Conservation (phyloP, 2,329 filamentous ascomycete genomes). For the Leptoxyphium fumago region DNA sequence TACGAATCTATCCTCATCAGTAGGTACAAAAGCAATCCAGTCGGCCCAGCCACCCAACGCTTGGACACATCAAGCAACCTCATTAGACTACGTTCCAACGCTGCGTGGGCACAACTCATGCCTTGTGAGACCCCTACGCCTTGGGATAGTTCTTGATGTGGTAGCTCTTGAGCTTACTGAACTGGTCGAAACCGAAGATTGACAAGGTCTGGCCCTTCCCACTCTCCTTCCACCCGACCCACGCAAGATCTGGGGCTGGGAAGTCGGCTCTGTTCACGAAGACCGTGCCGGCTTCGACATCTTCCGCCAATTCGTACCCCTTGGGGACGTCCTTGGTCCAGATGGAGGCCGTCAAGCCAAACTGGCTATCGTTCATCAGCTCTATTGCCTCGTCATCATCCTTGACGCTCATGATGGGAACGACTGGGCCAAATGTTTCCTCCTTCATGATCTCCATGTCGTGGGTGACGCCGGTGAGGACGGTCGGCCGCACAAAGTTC, state of each 20-base stretch:
- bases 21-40: too few species aligned
- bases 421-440: slow-evolving; percentile 88
- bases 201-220: slow-evolving; percentile 84
- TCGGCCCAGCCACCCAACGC: too few species aligned
- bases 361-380: slow-evolving; percentile 90
- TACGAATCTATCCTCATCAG: too few species aligned
- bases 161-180: slow-evolving; percentile 91
- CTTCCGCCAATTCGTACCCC: slow-evolving; percentile 62
- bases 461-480: slow-evolving; percentile 67
- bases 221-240: slow-evolving; percentile 90
- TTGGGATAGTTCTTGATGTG: slow-evolving; percentile 66
- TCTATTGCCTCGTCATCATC: slow-evolving; percentile 65
- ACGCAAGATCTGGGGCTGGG: slow-evolving; percentile 53
- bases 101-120: neutral
- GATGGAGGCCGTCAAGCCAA: slow-evolving; percentile 88
- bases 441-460: slow-evolving; percentile 80
- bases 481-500: slow-evolving; percentile 77
- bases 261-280: slow-evolving; percentile 93
- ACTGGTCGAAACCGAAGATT: slow-evolving; percentile 84
- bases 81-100: neutral
- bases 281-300: slow-evolving; percentile 83
- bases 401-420: slow-evolving; percentile 77
- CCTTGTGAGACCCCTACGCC: neutral
- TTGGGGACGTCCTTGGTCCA: slow-evolving; percentile 79
- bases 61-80: neutral